Conservation (phyloP, 805 yeast species). For the Diddensiella santjacobensis region DNA sequence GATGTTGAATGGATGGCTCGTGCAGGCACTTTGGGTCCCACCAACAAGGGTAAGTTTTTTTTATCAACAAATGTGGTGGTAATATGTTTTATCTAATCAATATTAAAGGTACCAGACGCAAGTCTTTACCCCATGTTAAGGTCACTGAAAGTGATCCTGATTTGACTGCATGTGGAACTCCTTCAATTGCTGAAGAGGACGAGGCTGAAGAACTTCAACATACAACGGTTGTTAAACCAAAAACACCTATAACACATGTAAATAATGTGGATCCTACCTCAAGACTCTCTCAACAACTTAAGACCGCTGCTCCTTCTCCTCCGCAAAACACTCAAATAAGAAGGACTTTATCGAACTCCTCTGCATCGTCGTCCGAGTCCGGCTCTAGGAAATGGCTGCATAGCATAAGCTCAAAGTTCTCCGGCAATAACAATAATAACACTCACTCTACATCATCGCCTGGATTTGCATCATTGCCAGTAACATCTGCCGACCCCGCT, state of each 20-base stretch:
- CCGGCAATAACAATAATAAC: too few relatives aligned
- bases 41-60: conserved; percentile 19
- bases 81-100: too few relatives aligned
- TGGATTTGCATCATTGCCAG: too few relatives aligned
- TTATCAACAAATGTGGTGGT: too few relatives aligned
- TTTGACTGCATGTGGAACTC: not conserved
- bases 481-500: too few relatives aligned
- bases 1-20: conserved; percentile 79
- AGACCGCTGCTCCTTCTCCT: not conserved
- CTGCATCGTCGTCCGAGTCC: not conserved
- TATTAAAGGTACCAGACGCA: not conserved
- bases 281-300: not conserved
- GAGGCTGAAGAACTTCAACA: not conserved
- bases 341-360: not conserved
- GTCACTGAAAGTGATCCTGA: not conserved
- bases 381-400: conserved; percentile 5
- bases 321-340: not conserved
- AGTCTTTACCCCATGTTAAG: not conserved
- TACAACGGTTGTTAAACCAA: too few relatives aligned
- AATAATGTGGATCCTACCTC: not conserved
- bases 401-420: conserved; percentile 5
- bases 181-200: not conserved
- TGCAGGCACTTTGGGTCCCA: conserved; percentile 5
- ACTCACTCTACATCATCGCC: too few relatives aligned
- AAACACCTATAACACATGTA: not conserved